phyloP scores from a whole-genome alignment of 345 rosid species.

The Citrus australasica region DNA sequence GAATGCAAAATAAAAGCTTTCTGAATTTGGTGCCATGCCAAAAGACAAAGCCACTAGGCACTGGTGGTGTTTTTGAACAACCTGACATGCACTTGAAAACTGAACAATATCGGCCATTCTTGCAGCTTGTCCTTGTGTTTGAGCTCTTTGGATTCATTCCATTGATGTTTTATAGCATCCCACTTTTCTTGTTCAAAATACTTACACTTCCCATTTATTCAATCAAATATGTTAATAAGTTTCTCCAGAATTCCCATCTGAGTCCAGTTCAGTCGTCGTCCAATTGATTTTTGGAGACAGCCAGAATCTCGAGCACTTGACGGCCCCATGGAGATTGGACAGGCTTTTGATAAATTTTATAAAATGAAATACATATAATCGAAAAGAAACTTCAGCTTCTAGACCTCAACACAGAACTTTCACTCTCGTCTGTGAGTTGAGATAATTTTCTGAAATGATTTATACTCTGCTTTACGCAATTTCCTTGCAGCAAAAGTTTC shows the following conservation, averaged over 20 bases:
- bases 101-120: not conserved
- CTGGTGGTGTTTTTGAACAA: not conserved
- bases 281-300: not conserved
- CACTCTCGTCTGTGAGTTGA: not conserved
- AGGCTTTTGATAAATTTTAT: no score
- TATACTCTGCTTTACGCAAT: not conserved
- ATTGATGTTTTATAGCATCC: not conserved
- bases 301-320: not conserved
- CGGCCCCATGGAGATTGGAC: no score
- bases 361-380: no score
- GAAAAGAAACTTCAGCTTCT: not conserved
- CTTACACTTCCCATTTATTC: not conserved
- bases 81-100: not conserved
- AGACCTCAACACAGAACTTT: not conserved
- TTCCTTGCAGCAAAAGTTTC: not conserved
- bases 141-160: not conserved
- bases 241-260: not conserved
- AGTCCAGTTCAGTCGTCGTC: not conserved
- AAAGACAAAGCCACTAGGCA: not conserved
- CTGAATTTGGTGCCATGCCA: constrained; percentile 2
- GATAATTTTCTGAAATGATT: not conserved
- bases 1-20: not conserved
- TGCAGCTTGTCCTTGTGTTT: not conserved
- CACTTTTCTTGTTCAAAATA: not conserved
- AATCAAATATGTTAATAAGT: not conserved